phyloP scores from a whole-genome alignment of 306 rosid species.

The Gynostemma pentaphyllum region DNA sequence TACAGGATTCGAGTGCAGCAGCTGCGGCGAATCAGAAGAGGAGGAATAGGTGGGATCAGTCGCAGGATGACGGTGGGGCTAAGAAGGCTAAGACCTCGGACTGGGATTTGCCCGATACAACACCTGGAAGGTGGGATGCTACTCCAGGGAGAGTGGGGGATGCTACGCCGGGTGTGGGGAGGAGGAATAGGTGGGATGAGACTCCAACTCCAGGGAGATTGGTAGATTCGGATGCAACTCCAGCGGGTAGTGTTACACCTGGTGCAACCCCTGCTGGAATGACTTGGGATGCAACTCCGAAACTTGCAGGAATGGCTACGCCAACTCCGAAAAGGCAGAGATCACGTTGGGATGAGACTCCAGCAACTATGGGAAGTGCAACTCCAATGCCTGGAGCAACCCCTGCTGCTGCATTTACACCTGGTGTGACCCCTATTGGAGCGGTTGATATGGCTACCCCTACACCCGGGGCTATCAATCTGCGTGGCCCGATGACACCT shows the following conservation, averaged over 20 bases:
- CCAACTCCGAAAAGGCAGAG: slow-evolving; percentile 64
- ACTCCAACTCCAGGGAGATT: slow-evolving; percentile 60
- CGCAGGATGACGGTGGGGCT: slow-evolving; percentile 44
- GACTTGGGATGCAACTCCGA: slow-evolving; percentile 77
- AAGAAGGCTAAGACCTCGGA: slow-evolving; percentile 45
- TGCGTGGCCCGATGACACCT: slow-evolving; percentile 52
- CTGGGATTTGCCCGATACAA: slow-evolving; percentile 54
- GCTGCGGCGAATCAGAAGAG: slow-evolving; percentile 27
- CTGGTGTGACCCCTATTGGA: slow-evolving; percentile 67
- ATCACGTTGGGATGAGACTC: slow-evolving; percentile 78
- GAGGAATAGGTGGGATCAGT: slow-evolving; percentile 64
- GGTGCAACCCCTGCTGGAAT: slow-evolving; percentile 75
- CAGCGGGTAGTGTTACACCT: slow-evolving; percentile 52
- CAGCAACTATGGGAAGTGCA: slow-evolving; percentile 60
- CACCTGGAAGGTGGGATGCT: slow-evolving; percentile 62
- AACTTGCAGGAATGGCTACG: slow-evolving; percentile 56
- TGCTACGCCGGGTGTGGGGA: slow-evolving; percentile 41
- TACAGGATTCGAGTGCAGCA: neutral
- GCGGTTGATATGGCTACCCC: slow-evolving; percentile 63
- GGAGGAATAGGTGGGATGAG: slow-evolving; percentile 77
- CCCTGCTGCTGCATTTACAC: slow-evolving; percentile 57
- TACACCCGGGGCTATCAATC: slow-evolving; percentile 42
- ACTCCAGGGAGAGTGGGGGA: slow-evolving; percentile 53
- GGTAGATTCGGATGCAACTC: slow-evolving; percentile 56
- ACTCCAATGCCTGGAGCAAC: slow-evolving; percentile 59